phyloP scores from a whole-genome alignment of 2,329 filamentous ascomycete species.

The Pseudocercospora fijiensis region DNA sequence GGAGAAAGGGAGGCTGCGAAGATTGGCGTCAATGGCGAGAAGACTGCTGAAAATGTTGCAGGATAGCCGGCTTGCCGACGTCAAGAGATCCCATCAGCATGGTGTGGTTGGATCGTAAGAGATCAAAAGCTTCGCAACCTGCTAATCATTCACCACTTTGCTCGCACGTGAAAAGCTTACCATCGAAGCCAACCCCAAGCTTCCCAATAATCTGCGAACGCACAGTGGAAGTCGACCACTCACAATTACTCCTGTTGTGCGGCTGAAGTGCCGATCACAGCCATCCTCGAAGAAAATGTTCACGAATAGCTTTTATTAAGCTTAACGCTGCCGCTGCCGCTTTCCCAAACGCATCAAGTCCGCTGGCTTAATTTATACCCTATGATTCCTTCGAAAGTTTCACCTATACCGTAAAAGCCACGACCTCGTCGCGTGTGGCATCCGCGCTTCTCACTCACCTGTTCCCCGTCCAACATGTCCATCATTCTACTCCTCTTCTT shows the following conservation, averaged over 20 bases:
- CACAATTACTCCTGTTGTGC: background rate
- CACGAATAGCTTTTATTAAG: background rate
- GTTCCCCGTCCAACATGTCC: too few relatives aligned
- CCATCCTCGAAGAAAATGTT: background rate
- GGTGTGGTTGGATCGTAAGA: too few relatives aligned
- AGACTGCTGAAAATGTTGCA: slow-evolving; percentile 49
- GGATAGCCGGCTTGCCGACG: slow-evolving; percentile 12
- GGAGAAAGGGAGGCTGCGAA: slow-evolving; percentile 44
- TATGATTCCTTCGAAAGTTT: too few relatives aligned
- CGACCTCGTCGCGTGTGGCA: too few relatives aligned
- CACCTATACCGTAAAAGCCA: too few relatives aligned
- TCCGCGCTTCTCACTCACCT: too few relatives aligned
- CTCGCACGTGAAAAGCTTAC: background rate
- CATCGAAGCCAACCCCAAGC: background rate
- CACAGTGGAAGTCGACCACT: background rate
- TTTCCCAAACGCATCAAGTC: background rate
- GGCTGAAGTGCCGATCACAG: background rate
- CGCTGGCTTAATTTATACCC: too few relatives aligned
- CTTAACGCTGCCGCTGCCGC: background rate
- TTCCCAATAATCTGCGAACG: background rate
- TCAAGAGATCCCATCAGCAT: background rate
- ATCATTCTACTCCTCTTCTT: background rate
- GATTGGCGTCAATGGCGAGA: slow-evolving; percentile 44
- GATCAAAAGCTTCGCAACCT: background rate
- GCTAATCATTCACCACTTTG: background rate